Evolutionary conservation across 495 filamentous ascomycete species (phyloP), one percentile per base, ranked within the genome.

Genomic region (Daldinia caldariorum): DNA sequence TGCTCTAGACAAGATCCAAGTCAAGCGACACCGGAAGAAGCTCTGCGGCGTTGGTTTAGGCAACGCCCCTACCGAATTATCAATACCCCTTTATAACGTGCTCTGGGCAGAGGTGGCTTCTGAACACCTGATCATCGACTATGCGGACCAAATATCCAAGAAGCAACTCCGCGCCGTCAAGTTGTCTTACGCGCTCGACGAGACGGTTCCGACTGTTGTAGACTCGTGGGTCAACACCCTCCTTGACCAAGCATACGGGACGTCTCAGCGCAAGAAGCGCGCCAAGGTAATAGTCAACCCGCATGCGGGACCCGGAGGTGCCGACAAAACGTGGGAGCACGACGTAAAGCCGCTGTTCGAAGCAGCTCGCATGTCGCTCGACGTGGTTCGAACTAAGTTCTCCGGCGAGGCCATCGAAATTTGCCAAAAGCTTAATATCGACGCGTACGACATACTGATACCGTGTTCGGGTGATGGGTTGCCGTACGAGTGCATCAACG

Each of bases 401-500:
- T 79, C 80, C 0, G 92, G 92, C 7, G 92, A 98, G 78, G 95
- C 91, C 2, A 84, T 89, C 2, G 88, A 93, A 39, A 91, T 98
- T 69, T 88, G 90, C 35, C 84, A 92, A 74, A 84, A 90, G 14
- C 77, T 97, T n/a, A 90, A 97, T 75, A 86, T 92, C 18, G 85
- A 92, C 20, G 86, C 84, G 2, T 96, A 87, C 74, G 95, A 99
- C 80, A 88, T 92, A 5, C 85, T 97, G 6, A 87, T 95, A 12
- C 91, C 91, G 67, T 97, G 94, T 74, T 97, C 94, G 8, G 95
- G 95, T 2, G 95, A 99, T 71, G 95, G 95, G 10, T 76, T 97
- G 16, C 92, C 93, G 0, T 90, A 97, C 74, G 94, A 99, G 79
- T 91, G 97, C 12, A 97, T 97, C 83, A 98, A 99, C 75, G 95